Conservation (phyloP, 75 land plant genomes). For the Cupressus sempervirens region DNA sequence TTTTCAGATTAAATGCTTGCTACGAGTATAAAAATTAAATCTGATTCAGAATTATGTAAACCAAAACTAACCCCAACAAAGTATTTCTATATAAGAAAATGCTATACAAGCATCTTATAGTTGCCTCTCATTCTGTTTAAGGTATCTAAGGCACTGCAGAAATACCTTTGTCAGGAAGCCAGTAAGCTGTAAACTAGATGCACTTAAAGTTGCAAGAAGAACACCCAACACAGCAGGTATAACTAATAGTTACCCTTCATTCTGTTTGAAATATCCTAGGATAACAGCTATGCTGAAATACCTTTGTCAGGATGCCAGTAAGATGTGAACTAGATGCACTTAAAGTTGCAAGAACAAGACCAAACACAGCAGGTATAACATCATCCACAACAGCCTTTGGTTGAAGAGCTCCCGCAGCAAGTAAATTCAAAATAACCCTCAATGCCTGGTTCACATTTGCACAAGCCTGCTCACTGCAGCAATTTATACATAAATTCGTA, state of each 20-base stretch:
- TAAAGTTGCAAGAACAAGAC: slow-evolving; percentile 35
- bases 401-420: slow-evolving; percentile 62
- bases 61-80: background rate
- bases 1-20: background rate
- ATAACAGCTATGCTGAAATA: background rate
- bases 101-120: background rate
- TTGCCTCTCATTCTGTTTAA: background rate
- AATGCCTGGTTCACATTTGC: slow-evolving; percentile 66
- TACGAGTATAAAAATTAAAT: background rate
- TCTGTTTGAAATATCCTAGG: background rate
- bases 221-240: slow-evolving; percentile 55
- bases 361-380: slow-evolving; percentile 56
- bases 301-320: slow-evolving; percentile 45
- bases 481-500: slow-evolving; percentile 9
- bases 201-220: slow-evolving; percentile 27
- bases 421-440: slow-evolving; percentile 68
- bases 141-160: background rate
- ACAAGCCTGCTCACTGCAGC: slow-evolving; percentile 70
- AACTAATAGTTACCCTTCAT: slow-evolving; percentile 13
- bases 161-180: slow-evolving; percentile 41
- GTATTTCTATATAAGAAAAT: background rate
- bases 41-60: background rate
- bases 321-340: slow-evolving; percentile 35
- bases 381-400: slow-evolving; percentile 66
- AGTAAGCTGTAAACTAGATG: slow-evolving; percentile 36